phyloP scores from a whole-genome alignment of 2,329 filamentous ascomycete genomes.

The Bretziella fagacearum region DNA sequence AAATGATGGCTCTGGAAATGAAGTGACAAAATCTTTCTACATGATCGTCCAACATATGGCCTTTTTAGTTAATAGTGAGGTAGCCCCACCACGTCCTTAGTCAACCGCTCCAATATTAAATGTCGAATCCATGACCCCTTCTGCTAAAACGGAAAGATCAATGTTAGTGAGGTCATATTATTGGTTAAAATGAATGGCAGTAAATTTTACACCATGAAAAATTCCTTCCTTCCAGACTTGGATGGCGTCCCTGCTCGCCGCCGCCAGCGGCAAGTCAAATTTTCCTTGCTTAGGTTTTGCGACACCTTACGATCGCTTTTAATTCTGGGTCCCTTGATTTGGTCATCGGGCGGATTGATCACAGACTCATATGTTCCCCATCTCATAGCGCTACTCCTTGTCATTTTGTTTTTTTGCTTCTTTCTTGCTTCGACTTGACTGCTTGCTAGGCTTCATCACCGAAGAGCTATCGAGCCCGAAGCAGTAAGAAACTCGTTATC shows the following conservation, averaged over 20 bases:
- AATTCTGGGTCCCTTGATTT: constrained; percentile 3
- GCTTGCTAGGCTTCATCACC: constrained; percentile 4
- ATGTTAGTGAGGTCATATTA: not conserved
- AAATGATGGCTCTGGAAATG: no score
- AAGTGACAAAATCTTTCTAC: no score
- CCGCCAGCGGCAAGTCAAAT: constrained; percentile 2
- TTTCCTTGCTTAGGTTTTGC: not conserved
- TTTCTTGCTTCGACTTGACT: constrained; percentile 7
- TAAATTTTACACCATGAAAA: not conserved
- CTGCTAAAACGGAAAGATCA: constrained; percentile 1
- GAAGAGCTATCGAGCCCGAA: constrained; percentile 5
- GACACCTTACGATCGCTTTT: not conserved
- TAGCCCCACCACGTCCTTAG: not conserved
- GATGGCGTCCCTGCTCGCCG: not conserved
- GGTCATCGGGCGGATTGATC: not conserved
- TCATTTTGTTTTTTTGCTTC: not conserved
- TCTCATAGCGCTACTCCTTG: not conserved
- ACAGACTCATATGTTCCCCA: not conserved
- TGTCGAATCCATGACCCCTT: not conserved
- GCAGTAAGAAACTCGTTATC: constrained; percentile 1
- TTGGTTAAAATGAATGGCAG: not conserved
- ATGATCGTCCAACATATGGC: no score
- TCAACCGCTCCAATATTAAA: not conserved
- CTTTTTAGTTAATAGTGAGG: no score
- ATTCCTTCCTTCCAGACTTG: constrained; percentile 1